Conservation (phyloP, 2,329 filamentous ascomycete genomes). For the Sclerotinia trifoliorum region DNA sequence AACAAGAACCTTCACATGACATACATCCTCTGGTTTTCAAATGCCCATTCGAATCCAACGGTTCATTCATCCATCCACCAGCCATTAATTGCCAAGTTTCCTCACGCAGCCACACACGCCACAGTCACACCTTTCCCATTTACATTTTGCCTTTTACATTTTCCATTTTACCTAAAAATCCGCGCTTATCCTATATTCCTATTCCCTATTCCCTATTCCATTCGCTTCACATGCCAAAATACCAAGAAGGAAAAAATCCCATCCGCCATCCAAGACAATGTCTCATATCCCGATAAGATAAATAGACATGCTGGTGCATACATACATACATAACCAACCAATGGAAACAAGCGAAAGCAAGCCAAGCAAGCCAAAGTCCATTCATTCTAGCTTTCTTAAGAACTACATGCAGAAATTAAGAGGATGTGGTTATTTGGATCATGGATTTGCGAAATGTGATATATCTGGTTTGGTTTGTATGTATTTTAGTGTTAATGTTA, state of each 20-base stretch:
- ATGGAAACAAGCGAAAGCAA: neutral
- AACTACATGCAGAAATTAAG: conserved; percentile 5
- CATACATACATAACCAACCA: neutral
- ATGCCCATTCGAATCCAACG: no score
- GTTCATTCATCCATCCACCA: neutral
- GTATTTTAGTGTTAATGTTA: neutral
- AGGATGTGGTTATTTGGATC: neutral
- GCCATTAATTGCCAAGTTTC: neutral
- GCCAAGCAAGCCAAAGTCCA: neutral
- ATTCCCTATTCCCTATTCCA: neutral
- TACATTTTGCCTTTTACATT: no score
- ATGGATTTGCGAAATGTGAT: neutral
- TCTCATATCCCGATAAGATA: conserved; percentile 1
- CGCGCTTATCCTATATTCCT: neutral
- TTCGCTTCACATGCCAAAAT: neutral
- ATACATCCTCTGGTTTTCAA: neutral
- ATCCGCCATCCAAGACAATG: neutral
- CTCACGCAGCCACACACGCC: neutral
- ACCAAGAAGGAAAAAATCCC: no score
- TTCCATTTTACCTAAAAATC: neutral
- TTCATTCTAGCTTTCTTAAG: neutral
- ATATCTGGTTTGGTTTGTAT: neutral
- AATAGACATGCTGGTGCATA: no score
- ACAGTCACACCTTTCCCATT: neutral
- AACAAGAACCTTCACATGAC: no score